phyloP scores from a whole-genome alignment of 805 yeast species.

The Lipomyces anomalus region DNA sequence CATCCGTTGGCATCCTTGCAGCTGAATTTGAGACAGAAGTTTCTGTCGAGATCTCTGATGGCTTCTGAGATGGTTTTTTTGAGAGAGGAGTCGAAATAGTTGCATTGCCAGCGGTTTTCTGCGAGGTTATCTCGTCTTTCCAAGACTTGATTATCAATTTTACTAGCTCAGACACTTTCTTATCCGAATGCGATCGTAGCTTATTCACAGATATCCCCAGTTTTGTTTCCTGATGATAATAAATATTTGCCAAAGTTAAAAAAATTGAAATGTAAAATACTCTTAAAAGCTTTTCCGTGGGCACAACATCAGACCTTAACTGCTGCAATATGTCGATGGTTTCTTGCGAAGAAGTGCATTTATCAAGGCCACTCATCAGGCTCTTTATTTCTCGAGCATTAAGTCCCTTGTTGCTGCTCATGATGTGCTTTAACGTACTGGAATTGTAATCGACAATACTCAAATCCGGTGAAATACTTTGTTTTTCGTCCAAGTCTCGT shows the following conservation, averaged over 20 bases:
- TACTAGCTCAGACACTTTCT: constrained; percentile 55
- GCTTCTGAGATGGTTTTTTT: constrained; percentile 9
- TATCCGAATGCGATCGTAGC: constrained; percentile 65
- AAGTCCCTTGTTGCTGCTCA: constrained; percentile 1
- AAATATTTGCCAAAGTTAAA: no score
- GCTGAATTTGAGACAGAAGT: constrained; percentile 15
- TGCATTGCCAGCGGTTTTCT: constrained; percentile 32
- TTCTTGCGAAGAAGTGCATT: constrained; percentile 58
- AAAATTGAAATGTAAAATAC: no score
- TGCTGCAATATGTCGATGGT: constrained; percentile 60
- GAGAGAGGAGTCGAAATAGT: constrained; percentile 17
- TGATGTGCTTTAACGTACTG: no score
- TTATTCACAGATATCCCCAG: constrained; percentile 97
- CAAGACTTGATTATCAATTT: constrained; percentile 78
- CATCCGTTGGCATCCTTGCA: neutral
- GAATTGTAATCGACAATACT: no score
- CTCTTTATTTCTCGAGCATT: constrained; percentile 53
- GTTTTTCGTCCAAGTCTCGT: no score
- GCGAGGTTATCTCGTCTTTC: constrained; percentile 74
- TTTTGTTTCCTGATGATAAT: constrained; percentile 70
- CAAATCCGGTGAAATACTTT: no score
- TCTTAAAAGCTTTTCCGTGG: constrained; percentile 78
- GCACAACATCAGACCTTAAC: constrained; percentile 65
- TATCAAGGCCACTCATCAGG: constrained; percentile 67
- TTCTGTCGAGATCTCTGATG: constrained; percentile 20